Evolutionary conservation across 768 basidiomycete genomes (phyloP), one percentile per base, ranked within the genome.

Genomic region (Pholiota molesta): DNA sequence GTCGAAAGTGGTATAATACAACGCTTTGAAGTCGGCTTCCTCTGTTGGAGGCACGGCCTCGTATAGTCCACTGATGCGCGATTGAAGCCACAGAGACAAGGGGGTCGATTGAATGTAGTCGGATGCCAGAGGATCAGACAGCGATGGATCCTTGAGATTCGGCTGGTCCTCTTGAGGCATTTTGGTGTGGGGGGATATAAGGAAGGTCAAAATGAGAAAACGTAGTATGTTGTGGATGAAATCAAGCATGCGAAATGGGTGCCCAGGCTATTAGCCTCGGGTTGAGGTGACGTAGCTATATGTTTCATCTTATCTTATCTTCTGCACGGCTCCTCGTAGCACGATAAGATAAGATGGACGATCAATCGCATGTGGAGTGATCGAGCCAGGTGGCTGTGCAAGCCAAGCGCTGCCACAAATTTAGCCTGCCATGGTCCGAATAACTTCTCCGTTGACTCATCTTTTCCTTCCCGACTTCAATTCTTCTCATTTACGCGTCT

Each of bases 1-100:
- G 10, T 45, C 54, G 55, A 66, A 66, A 16, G 57, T 40, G 19
- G 29, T 39, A 26, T 58, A 21, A 8, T 63, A 55, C 5, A 28
- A 29, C 4, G 61, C 35, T n/a, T 42, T 44, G 56, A 63, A 63
- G 29, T 55, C 52, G 37, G 56, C 44, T 14, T 58, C 62, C 9
- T 58, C 60, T 40, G 55, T 40, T 31, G 54, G 52, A 16, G 31
- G 21, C 17, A 21, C 17, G 8, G 55, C 28, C 51, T 61, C 60
- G 57, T 65, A 65, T 13, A 65, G 35, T 3, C 29, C 40, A 9
- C 37, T 53, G 23, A 65, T 39, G 45, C 44, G 49, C 16, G 28
- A 42, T 29, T 64, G 59, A 21, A 64, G 26, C 63, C 63, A 64
- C 28, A 29, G 52, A 37, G 39, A 35, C 11, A 57, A n/a, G 1